These are phyloP conservation scores for Nemania sp. DNA, from an alignment of 2,329 filamentous ascomycete species.

Conservation along the genomic window DNA sequence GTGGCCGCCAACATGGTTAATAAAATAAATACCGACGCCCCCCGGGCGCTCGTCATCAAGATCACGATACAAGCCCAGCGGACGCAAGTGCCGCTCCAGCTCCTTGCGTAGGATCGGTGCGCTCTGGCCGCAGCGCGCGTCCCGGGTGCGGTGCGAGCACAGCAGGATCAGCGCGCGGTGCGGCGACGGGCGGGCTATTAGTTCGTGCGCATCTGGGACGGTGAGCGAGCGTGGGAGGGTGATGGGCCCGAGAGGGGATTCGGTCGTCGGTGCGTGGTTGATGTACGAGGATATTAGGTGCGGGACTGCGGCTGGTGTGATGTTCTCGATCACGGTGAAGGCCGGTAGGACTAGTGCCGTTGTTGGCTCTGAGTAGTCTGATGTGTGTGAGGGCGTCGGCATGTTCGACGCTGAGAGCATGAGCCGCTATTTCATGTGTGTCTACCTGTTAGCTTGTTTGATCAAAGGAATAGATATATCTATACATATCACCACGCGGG, in stretches of 20 bases:
- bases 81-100: conserved; percentile 84
- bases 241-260: conserved; percentile 57
- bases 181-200: conserved; percentile 66
- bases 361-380: conserved; percentile 69
- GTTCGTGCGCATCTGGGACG: conserved; percentile 23
- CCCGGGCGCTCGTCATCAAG: conserved; percentile 85
- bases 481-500: not conserved
- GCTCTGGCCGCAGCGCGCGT: conserved; percentile 91
- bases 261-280: conserved; percentile 73
- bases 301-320: conserved; percentile 74
- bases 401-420: conserved; percentile 95
- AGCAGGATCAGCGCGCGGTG: conserved; percentile 88
- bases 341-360: conserved; percentile 82
- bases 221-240: conserved; percentile 42
- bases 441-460: conserved; percentile 4
- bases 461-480: not conserved
- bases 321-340: conserved; percentile 81
- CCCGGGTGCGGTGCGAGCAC: conserved; percentile 92
- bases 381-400: conserved; percentile 70
- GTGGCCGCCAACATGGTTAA: conserved; percentile 93
- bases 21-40: conserved; percentile 94
- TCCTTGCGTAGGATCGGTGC: conserved; percentile 87
- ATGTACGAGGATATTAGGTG: conserved; percentile 72
- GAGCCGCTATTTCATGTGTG: conserved; percentile 59
- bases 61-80: conserved; percentile 82